These are phyloP conservation scores for Alisma plantagoaquatica DNA, from an alignment of 106 monocot species.

Conservation along the genomic window DNA sequence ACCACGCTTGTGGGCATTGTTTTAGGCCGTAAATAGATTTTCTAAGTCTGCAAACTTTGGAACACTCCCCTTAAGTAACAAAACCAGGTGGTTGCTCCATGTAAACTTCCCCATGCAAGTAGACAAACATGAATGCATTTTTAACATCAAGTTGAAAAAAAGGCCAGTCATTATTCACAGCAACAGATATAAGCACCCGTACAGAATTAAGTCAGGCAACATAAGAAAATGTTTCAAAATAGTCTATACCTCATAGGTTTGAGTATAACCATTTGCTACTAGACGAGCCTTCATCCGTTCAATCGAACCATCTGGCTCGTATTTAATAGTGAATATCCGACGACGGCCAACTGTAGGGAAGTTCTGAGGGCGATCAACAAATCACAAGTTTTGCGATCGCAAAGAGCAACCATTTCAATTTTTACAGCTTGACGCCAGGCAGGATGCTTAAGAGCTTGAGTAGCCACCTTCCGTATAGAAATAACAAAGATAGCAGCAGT, in stretches of 20 bases:
- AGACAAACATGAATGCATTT: neutral
- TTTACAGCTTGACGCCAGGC: no score
- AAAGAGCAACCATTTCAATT: no score
- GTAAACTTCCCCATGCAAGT: neutral
- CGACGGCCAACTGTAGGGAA: no score
- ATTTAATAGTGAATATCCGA: neutral
- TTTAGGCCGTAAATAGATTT: neutral
- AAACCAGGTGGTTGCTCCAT: neutral
- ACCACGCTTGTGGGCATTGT: neutral
- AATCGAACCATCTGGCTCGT: neutral
- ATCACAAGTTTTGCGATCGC: no score
- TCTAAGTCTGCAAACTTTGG: neutral
- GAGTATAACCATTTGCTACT: slow-evolving; percentile 1
- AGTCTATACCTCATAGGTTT: neutral
- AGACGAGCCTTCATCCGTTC: neutral
- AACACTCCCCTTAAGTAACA: neutral
- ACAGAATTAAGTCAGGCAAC: neutral
- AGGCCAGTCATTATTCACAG: neutral
- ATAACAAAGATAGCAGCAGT: no score
- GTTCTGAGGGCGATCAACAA: no score
- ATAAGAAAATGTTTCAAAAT: neutral
- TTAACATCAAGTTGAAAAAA: slow-evolving; percentile 1
- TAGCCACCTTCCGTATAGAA: no score
- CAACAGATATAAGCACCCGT: neutral
- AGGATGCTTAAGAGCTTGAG: no score